Conservation (phyloP, 106 monocot species). For the Dendrobium chrysotoxum region DNA sequence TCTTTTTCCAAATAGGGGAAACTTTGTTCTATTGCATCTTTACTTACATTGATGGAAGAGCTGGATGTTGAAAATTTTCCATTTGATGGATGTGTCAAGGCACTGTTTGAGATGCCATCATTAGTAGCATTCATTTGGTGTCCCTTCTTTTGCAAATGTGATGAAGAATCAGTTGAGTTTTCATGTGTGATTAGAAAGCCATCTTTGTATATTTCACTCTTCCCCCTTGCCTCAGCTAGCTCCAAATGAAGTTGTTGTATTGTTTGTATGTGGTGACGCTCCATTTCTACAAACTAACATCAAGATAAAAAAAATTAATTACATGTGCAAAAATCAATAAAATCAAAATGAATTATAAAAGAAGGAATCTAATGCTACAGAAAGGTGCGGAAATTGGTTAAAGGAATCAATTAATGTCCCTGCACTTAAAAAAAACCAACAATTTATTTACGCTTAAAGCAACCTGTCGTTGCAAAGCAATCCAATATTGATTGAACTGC, state of each 20-base stretch:
- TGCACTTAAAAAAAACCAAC: background rate
- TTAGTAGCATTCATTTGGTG: conserved; percentile 31
- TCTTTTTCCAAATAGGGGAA: too few relatives aligned
- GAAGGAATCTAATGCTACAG: background rate
- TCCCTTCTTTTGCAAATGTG: conserved; percentile 36
- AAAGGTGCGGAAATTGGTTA: too few relatives aligned
- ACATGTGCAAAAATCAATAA: background rate
- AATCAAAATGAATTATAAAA: background rate
- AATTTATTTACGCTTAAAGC: background rate
- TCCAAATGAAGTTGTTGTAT: conserved; percentile 91
- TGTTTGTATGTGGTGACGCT: conserved; percentile 65
- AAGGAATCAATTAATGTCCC: too few relatives aligned
- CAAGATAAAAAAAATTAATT: background rate
- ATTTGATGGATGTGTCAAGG: conserved; percentile 25
- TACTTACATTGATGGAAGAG: conserved; percentile 36
- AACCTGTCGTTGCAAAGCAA: conserved; percentile 73
- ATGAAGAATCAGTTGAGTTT: conserved; percentile 24
- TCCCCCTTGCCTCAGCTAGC: conserved; percentile 54
- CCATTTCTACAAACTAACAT: conserved; percentile 76
- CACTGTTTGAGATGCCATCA: conserved; percentile 27
- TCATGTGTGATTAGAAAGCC: conserved; percentile 22
- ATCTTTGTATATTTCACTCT: conserved; percentile 33
- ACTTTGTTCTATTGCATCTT: background rate
- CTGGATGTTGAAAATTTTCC: conserved; percentile 29
- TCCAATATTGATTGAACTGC: conserved; percentile 84